Conservation (phyloP, 345 rosid genomes). For the Isatis tinctoria region DNA sequence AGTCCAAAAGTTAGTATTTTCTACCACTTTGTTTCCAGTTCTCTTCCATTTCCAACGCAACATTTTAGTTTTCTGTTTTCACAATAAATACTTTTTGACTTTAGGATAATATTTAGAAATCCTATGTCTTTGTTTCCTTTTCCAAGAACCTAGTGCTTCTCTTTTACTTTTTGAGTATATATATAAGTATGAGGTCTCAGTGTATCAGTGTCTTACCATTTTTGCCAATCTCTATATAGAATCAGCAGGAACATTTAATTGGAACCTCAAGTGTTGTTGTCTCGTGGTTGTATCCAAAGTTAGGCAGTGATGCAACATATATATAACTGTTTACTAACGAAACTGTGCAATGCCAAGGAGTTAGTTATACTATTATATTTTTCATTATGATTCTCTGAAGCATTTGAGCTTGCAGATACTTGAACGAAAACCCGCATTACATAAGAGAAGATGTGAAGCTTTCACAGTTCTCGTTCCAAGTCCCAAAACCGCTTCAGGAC, state of each 20-base stretch:
- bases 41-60: neutral
- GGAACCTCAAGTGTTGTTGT: neutral
- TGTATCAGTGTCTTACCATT: neutral
- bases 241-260: neutral
- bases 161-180: neutral
- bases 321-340: neutral
- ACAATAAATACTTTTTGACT: neutral
- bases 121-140: too few species aligned
- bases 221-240: neutral
- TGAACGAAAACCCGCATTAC: slow-evolving; percentile 55
- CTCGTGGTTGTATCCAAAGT: neutral
- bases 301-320: neutral
- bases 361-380: neutral
- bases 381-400: neutral
- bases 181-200: neutral
- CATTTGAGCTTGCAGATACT: slow-evolving; percentile 44
- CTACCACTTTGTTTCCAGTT: neutral
- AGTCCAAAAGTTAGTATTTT: slow-evolving; percentile 60
- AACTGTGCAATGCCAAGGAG: neutral
- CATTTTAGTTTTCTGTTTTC: neutral
- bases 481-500: slow-evolving; percentile 66
- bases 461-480: slow-evolving; percentile 70
- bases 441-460: slow-evolving; percentile 39
- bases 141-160: too few species aligned
- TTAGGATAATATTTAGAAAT: too few species aligned